A percentile compares a stretch with the other conserved stretches of the same genome.
These are phyloP conservation scores for Colletotrichum sp. DNA, from an alignment of 2,329 filamentous ascomycete species.

Conservation along the genomic window DNA sequence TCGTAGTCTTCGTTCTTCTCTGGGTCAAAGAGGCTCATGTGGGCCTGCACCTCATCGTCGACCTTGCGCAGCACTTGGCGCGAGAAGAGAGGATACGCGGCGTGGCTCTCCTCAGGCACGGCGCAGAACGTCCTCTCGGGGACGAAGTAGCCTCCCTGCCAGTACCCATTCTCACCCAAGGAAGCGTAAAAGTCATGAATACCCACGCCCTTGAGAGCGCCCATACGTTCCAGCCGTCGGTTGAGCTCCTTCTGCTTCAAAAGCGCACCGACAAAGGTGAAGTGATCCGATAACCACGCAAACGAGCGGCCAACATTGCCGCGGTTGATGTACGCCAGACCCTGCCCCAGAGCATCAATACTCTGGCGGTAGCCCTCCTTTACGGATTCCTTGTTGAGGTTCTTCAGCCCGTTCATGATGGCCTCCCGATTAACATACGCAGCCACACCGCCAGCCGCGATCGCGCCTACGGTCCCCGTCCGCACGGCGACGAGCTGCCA, in stretches of 20 bases:
- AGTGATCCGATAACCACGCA: conserved; percentile 79
- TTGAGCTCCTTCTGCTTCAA: conserved; percentile 75
- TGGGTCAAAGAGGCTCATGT: conserved; percentile 69
- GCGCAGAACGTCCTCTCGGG: conserved; percentile 82
- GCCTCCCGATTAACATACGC: conserved; percentile 80
- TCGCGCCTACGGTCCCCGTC: conserved; percentile 81
- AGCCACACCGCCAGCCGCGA: conserved; percentile 79
- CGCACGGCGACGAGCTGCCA: conserved; percentile 75
- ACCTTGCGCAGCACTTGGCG: conserved; percentile 67
- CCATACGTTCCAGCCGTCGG: conserved; percentile 68
- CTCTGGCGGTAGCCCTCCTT: conserved; percentile 53
- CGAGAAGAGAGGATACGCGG: conserved; percentile 47
- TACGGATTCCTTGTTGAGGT: conserved; percentile 51
- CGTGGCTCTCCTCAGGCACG: conserved; percentile 59
- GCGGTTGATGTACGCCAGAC: conserved; percentile 61
- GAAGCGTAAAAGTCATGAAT: conserved; percentile 79
- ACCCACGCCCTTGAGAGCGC: conserved; percentile 66
- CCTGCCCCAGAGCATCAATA: conserved; percentile 55
- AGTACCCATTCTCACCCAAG: conserved; percentile 73
- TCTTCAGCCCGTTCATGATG: conserved; percentile 58
- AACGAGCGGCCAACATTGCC: conserved; percentile 71
- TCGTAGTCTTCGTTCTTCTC: conserved; percentile 69
- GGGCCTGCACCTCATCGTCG: conserved; percentile 74
- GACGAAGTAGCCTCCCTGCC: conserved; percentile 63
- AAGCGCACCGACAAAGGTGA: conserved; percentile 84